Base-by-base conservation (phyloP, 257 asterid genomes). In the Solanum lycopersicoides region DNA sequence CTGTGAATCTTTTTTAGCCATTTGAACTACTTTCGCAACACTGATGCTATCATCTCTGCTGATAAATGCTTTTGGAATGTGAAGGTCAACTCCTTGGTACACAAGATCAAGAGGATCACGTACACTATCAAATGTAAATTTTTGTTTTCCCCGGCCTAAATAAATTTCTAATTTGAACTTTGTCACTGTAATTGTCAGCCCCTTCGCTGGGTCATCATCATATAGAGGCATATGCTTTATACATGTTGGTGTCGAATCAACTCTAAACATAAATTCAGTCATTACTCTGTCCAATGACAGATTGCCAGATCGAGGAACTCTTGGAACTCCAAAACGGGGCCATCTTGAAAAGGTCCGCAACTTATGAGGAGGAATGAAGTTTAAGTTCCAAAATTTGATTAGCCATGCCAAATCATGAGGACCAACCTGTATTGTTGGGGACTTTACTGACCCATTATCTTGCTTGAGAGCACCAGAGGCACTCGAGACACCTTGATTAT, bases 331-430 rank as follows among this genome's bases (percentile, higher is more conserved):
- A 89, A 92, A 97, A 87, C 99, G 98, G 75, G 99, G 99, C 98
- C 99, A 97, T 91, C 99, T 93, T 85, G 99, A 97, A 94, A 97
- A 97, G 28, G 91, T 87, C 65, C 99, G 95, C 92, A 97, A 84
- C 85, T 97, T 97, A 90, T 95, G 94, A 90, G 99, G 99, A 87
- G 99, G 99, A 88, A 95, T 66, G 90, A 89, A 96, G 89, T 93
- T 91, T 92, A 97, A 86, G 93, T 93, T 94, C 98, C 99, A 96
- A 90, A 97, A 97, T 90, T 92, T 97, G 90, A 92, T 85, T 71
- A 97, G 73, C 99, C 99, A 97, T 86, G 98, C 97, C 88, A 97
- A 92, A 92, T 97, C 99, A 91, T 97, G 99, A 92, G 96, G 99
- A 91, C 98, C 99, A 88, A 96, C 92, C 90, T 92, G 92, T 88